Conservation (phyloP, 202 grass and related monocot species). For the Carex arenaria region DNA sequence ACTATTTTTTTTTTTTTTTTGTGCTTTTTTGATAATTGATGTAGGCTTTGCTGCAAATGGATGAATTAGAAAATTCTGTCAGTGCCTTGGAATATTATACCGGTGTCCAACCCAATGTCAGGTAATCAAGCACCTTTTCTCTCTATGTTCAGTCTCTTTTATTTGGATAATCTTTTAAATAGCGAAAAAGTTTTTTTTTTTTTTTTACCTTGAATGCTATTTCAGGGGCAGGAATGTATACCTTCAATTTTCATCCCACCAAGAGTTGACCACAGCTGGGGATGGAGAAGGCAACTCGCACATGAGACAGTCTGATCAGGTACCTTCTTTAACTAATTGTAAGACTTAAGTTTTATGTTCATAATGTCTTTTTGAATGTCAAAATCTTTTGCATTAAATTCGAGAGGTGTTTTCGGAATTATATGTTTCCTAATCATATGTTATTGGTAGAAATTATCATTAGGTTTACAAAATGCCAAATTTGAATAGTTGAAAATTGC, state of each 20-base stretch:
- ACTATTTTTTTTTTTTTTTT: background rate
- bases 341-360: background rate
- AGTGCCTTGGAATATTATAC: slow-evolving; percentile 83
- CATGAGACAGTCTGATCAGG: slow-evolving; percentile 37
- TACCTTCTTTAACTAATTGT: slow-evolving; percentile 15
- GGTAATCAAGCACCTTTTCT: slow-evolving; percentile 32
- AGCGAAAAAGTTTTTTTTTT: background rate
- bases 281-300: slow-evolving; percentile 40
- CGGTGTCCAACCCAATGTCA: slow-evolving; percentile 75
- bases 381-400: background rate
- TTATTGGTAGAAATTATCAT: background rate
- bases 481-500: background rate
- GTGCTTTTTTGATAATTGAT: background rate
- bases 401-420: background rate
- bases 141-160: background rate
- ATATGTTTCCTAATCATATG: background rate
- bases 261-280: slow-evolving; percentile 36
- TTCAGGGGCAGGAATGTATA: slow-evolving; percentile 54
- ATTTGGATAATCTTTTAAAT: background rate
- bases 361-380: background rate
- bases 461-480: background rate
- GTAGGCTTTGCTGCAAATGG: slow-evolving; percentile 93
- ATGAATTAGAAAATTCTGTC: slow-evolving; percentile 65
- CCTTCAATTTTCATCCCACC: slow-evolving; percentile 54
- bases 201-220: slow-evolving; percentile 5